Evolutionary conservation across 192 early-diverging fungal species (phyloP).

Genomic region (Coemansia sp.): DNA sequence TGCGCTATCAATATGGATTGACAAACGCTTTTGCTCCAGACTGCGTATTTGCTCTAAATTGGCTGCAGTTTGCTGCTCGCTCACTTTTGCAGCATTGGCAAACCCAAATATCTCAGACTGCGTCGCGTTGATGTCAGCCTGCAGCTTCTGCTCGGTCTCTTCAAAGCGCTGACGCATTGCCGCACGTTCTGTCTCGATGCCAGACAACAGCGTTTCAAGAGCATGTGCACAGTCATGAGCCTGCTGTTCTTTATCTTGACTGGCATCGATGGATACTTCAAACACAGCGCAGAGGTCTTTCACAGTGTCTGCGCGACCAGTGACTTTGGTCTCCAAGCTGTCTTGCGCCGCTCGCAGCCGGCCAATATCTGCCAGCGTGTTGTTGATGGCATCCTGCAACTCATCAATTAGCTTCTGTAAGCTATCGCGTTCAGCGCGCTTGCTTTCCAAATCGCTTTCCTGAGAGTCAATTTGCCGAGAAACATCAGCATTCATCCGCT

Average conservation of each 20-base stretch:
- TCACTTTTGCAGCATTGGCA: constrained; percentile 15
- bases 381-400: constrained; percentile 18
- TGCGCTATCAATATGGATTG: constrained; percentile 18
- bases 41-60: constrained; percentile 20
- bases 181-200: constrained; percentile 51
- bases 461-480: constrained; percentile 31
- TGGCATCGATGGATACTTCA: constrained; percentile 4
- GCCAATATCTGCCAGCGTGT: constrained; percentile 28
- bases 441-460: constrained; percentile 30
- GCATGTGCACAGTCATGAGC: constrained; percentile 16
- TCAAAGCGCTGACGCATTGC: constrained; percentile 16
- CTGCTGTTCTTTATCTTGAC: constrained; percentile 16
- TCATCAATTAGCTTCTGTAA: constrained; percentile 18
- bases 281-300: constrained; percentile 16
- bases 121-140: constrained; percentile 25
- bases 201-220: constrained; percentile 39
- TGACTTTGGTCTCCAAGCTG: constrained; percentile 29
- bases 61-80: constrained; percentile 20
- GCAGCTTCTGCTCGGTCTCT: constrained; percentile 21
- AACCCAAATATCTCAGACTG: constrained; percentile 37
- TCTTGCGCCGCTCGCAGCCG: constrained; percentile 32
- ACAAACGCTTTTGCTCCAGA: constrained; percentile 20
- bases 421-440: constrained; percentile 22
- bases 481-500: constrained; percentile 54
- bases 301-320: constrained; percentile 19